phyloP scores from a whole-genome alignment of 331 rosid species.

The Spiraea crenata region DNA sequence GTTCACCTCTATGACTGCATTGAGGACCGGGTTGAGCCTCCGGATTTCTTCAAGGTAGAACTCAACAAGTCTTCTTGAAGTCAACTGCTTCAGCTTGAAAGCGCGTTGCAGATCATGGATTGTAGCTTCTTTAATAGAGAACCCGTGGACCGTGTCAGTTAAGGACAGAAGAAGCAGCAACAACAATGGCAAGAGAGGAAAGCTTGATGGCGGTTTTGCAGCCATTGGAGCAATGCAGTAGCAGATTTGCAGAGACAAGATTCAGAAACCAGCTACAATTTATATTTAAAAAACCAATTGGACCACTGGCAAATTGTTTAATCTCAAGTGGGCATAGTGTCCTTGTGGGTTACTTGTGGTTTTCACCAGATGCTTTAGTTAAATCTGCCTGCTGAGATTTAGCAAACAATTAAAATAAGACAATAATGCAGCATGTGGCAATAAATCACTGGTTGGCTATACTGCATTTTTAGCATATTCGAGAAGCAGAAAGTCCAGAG shows the following conservation, averaged over 20 bases:
- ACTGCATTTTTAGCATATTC: background rate
- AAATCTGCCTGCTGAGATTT: background rate
- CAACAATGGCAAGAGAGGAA: conserved; percentile 18
- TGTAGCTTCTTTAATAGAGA: conserved; percentile 31
- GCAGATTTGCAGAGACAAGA: too few relatives aligned
- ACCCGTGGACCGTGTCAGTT: background rate
- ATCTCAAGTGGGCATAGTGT: background rate
- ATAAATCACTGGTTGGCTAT: background rate
- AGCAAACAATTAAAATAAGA: background rate
- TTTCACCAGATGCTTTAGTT: background rate
- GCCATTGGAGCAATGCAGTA: conserved; percentile 22
- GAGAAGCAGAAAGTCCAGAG: background rate
- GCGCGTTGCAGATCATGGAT: conserved; percentile 34
- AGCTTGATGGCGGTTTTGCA: conserved; percentile 2
- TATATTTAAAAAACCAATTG: background rate
- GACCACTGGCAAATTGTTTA: background rate
- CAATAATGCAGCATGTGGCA: background rate
- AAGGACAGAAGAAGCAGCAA: conserved; percentile 10
- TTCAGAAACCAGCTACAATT: background rate
- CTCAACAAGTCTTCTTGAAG: conserved; percentile 40
- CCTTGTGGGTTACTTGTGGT: background rate
- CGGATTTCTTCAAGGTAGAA: conserved; percentile 45
- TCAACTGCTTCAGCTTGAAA: conserved; percentile 34
- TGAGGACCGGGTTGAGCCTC: conserved; percentile 45
- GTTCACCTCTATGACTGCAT: conserved; percentile 56